Evolutionary conservation across 2,329 filamentous ascomycete species (phyloP).

Genomic region (Ophiosphaerella herpotricha): DNA sequence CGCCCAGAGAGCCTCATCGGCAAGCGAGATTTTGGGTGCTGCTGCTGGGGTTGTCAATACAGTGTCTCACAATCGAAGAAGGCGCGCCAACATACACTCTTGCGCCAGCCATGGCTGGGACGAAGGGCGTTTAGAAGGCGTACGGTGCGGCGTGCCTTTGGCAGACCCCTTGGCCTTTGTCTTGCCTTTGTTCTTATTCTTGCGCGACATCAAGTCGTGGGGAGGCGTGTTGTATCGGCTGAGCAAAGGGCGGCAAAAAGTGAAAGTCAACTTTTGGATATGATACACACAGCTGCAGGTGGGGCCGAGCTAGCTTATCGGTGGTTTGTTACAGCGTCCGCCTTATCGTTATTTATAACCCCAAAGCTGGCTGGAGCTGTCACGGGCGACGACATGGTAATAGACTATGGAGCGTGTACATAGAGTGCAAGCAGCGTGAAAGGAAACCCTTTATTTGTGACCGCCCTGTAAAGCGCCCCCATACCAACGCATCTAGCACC

Average conservation of each 20-base stretch:
- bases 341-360: slow-evolving; percentile 1
- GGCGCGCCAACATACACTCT: slow-evolving; percentile 23
- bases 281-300: slow-evolving; percentile 2
- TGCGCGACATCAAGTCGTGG: slow-evolving; percentile 28
- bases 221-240: neutral
- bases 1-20: slow-evolving; percentile 64
- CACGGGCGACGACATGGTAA: neutral
- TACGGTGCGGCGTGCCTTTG: slow-evolving; percentile 23
- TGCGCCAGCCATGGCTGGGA: slow-evolving; percentile 21
- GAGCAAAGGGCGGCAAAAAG: neutral
- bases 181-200: slow-evolving; percentile 26
- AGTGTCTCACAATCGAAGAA: slow-evolving; percentile 4
- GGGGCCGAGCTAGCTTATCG: slow-evolving; percentile 1
- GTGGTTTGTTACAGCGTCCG: neutral
- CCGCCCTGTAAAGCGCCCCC: neutral
- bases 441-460: neutral
- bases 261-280: slow-evolving; percentile 6
- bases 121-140: slow-evolving; percentile 19
- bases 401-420: neutral
- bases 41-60: slow-evolving; percentile 25
- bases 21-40: slow-evolving; percentile 51
- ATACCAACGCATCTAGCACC: neutral
- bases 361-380: neutral
- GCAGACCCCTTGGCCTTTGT: slow-evolving; percentile 29
- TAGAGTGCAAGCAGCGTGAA: neutral